Evolutionary conservation across 2,329 filamentous ascomycete species (phyloP).

Genomic region (Laburnicola sp.): DNA sequence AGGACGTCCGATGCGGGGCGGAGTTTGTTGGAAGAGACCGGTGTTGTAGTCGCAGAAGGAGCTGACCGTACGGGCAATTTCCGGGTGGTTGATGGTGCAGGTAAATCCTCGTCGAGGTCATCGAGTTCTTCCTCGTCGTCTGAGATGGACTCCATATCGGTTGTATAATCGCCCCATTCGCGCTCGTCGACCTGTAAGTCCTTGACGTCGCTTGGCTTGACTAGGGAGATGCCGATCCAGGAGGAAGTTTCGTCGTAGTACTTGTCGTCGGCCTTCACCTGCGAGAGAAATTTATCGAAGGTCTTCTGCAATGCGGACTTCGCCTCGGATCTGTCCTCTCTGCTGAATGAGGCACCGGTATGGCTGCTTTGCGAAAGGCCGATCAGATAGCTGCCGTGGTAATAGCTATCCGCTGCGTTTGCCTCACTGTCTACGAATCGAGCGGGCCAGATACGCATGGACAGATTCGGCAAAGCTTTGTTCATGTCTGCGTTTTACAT

Average conservation of each 20-base stretch:
- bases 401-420: slow-evolving; percentile 45
- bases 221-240: slow-evolving; percentile 42
- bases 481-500: slow-evolving; percentile 55
- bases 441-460: slow-evolving; percentile 65
- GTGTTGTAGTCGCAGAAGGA: slow-evolving; percentile 12
- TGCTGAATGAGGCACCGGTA: neutral
- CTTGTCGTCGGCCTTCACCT: slow-evolving; percentile 38
- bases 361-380: slow-evolving; percentile 50
- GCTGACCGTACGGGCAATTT: slow-evolving; percentile 25
- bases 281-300: slow-evolving; percentile 42
- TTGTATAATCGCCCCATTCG: slow-evolving; percentile 55
- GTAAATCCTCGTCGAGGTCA: slow-evolving; percentile 22
- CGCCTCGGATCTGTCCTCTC: slow-evolving; percentile 49
- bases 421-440: slow-evolving; percentile 52
- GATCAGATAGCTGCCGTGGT: slow-evolving; percentile 64
- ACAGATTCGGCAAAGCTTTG: slow-evolving; percentile 55
- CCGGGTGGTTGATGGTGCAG: slow-evolving; percentile 7
- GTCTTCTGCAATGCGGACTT: slow-evolving; percentile 49
- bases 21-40: slow-evolving; percentile 34
- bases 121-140: slow-evolving; percentile 36
- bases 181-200: slow-evolving; percentile 52
- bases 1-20: slow-evolving; percentile 50
- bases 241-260: slow-evolving; percentile 41
- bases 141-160: slow-evolving; percentile 47
- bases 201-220: slow-evolving; percentile 41